Percentiles rank a stretch among this genome's conserved stretches.
phyloP scores from a whole-genome alignment of 1,284 basidiomycete genomes.

The Pseudozyma pruni region DNA sequence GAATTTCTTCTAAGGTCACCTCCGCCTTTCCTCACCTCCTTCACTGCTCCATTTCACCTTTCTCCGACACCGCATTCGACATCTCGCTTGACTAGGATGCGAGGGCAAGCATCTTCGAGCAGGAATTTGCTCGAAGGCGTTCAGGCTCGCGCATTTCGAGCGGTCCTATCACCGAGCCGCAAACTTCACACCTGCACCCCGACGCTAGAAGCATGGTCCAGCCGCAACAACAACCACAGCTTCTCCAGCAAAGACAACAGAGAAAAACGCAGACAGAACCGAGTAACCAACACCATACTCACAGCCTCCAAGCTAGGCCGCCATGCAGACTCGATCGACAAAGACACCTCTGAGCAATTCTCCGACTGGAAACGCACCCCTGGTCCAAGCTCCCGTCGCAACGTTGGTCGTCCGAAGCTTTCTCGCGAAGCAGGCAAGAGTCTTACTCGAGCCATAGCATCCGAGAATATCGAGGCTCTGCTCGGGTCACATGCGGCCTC shows the following conservation, averaged over 20 bases:
- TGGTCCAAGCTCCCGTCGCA: constrained; percentile 30
- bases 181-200: constrained; percentile 1
- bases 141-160: neutral
- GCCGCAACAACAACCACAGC: neutral
- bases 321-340: constrained; percentile 14
- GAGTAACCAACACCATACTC: constrained; percentile 26
- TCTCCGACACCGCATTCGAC: neutral
- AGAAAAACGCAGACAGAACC: constrained; percentile 4
- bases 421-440: constrained; percentile 23
- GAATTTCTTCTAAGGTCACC: constrained; percentile 13
- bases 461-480: constrained; percentile 10
- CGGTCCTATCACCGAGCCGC: neutral
- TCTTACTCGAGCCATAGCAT: neutral
- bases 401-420: constrained; percentile 21
- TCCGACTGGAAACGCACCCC: constrained; percentile 42
- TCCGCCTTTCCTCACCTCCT: neutral
- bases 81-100: constrained; percentile 6
- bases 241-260: constrained; percentile 1
- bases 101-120: neutral
- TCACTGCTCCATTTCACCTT: neutral
- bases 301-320: constrained; percentile 22
- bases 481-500: constrained; percentile 18
- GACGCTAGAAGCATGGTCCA: neutral
- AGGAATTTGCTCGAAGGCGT: constrained; percentile 9
- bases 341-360: constrained; percentile 16